Conservation (phyloP, 169 alveolate genomes). For the Theileria parva region DNA sequence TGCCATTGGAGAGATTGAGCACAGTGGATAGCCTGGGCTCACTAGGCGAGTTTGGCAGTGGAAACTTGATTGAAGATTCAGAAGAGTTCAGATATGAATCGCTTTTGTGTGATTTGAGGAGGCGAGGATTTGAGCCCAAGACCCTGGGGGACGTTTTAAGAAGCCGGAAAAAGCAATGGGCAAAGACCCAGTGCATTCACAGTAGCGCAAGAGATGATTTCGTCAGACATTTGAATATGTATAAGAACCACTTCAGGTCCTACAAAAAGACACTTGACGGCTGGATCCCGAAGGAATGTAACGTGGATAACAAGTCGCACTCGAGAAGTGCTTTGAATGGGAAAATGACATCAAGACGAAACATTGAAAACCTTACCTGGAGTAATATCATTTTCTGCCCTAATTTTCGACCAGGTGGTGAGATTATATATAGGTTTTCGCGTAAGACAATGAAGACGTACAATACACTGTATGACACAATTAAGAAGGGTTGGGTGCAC, state of each 20-base stretch:
- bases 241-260: slow-evolving; percentile 70
- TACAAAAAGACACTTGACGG: slow-evolving; percentile 75
- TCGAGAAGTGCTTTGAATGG: neutral
- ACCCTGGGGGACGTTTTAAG: slow-evolving; percentile 70
- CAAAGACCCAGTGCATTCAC: slow-evolving; percentile 68
- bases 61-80: neutral
- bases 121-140: slow-evolving; percentile 54
- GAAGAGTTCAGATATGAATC: neutral
- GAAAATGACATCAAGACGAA: neutral
- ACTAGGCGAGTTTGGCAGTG: neutral
- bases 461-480: slow-evolving; percentile 68
- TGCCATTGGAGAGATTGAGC: neutral
- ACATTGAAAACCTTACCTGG: slow-evolving; percentile 46
- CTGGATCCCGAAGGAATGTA: slow-evolving; percentile 48
- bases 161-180: slow-evolving; percentile 69
- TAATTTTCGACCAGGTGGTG: slow-evolving; percentile 71
- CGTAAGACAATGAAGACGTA: slow-evolving; percentile 52
- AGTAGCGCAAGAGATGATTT: slow-evolving; percentile 59
- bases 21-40: neutral
- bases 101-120: slow-evolving; percentile 5
- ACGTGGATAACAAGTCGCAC: neutral
- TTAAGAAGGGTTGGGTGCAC: slow-evolving; percentile 77
- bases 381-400: slow-evolving; percentile 73
- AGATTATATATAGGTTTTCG: slow-evolving; percentile 53
- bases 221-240: slow-evolving; percentile 45